A percentile compares a stretch with the other conserved stretches of the same genome.
phyloP scores from a whole-genome alignment of 768 basidiomycete species.

The Macrolepiota albuminosa region DNA sequence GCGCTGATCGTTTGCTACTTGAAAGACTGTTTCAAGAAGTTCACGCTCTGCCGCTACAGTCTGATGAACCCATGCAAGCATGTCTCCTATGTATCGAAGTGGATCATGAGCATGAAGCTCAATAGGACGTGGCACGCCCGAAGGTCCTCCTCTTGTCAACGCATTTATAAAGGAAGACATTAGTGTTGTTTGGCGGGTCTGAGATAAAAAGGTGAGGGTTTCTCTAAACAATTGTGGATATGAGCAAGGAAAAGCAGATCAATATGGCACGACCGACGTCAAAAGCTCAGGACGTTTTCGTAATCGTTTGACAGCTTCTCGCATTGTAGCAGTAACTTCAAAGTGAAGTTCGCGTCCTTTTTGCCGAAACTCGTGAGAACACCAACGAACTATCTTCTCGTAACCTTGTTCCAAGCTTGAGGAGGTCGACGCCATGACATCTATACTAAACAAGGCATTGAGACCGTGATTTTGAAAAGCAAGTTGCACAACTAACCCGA shows the following conservation, averaged over 20 bases:
- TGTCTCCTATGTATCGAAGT: constrained; percentile 93
- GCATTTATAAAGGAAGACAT: constrained; percentile 82
- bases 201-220: constrained; percentile 67
- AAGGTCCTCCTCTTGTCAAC: constrained; percentile 82
- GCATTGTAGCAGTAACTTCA: constrained; percentile 61
- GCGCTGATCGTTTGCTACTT: constrained; percentile 52
- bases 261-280: constrained; percentile 39
- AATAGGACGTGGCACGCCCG: constrained; percentile 85
- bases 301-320: constrained; percentile 72
- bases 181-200: constrained; percentile 77
- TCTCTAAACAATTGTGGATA: constrained; percentile 38
- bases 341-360: constrained; percentile 70
- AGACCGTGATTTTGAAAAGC: background rate
- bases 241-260: background rate
- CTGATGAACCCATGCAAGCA: constrained; percentile 98
- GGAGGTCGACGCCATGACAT: constrained; percentile 83
- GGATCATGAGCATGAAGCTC: constrained; percentile 99
- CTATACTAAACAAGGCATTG: constrained; percentile 46
- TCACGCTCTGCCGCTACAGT: constrained; percentile 93
- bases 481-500: constrained; percentile 48
- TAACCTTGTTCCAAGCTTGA: constrained; percentile 84
- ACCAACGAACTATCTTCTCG: constrained; percentile 85
- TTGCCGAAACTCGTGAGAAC: constrained; percentile 78
- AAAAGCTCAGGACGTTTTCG: constrained; percentile 74
- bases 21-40: constrained; percentile 86